Percentiles rank a stretch among this genome's conserved stretches.
Conservation (phyloP, 495 filamentous ascomycete genomes). For the Podospora appendiculata region DNA sequence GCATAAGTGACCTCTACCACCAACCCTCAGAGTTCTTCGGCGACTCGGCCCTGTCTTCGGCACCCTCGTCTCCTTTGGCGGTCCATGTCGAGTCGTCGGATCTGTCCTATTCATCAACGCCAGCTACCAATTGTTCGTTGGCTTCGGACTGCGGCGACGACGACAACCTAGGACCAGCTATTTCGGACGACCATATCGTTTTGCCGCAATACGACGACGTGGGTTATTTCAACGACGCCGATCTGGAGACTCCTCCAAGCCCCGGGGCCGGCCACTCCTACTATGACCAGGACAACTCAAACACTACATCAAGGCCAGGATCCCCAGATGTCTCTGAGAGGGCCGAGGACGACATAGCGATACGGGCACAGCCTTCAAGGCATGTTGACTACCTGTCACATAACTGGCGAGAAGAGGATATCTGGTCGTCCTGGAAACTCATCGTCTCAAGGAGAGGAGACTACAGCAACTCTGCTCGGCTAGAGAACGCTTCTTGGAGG, state of each 20-base stretch:
- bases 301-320: conserved; percentile 38
- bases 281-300: conserved; percentile 34
- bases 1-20: conserved; percentile 29
- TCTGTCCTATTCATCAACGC: conserved; percentile 44
- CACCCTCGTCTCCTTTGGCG: conserved; percentile 36
- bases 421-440: conserved; percentile 95
- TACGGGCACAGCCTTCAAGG: conserved; percentile 69
- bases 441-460: conserved; percentile 69
- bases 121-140: conserved; percentile 57
- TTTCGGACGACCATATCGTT: conserved; percentile 44
- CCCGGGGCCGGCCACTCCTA: conserved; percentile 36
- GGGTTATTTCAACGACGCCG: conserved; percentile 37
- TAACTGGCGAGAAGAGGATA: conserved; percentile 93
- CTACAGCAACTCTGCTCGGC: conserved; percentile 70
- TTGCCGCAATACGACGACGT: conserved; percentile 53
- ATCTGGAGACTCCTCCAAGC: conserved; percentile 41
- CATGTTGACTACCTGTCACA: conserved; percentile 97
- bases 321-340: conserved; percentile 36
- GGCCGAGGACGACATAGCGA: conserved; percentile 76
- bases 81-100: conserved; percentile 30
- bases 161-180: conserved; percentile 21
- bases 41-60: conserved; percentile 41
- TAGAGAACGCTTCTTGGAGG: conserved; percentile 97
- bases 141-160: conserved; percentile 38
- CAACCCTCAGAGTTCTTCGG: conserved; percentile 23